phyloP scores from a whole-genome alignment of 352 stramenopile genomes.

The Phytophthora idaei region DNA sequence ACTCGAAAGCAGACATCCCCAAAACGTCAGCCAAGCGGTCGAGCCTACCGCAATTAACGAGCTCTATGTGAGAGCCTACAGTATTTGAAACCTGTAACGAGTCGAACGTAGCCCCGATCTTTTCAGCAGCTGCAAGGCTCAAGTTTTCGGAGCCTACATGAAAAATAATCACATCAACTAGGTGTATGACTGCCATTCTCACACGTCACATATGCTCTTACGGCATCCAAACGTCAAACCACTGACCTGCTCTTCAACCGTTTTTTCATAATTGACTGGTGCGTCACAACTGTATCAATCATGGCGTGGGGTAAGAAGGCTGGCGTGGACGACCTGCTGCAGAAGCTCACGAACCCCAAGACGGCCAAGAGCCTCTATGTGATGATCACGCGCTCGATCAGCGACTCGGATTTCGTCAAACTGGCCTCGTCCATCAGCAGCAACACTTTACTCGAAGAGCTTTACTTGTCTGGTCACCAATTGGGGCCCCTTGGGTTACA shows the following conservation, averaged over 20 bases:
- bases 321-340: slow-evolving; percentile 77
- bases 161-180: background rate
- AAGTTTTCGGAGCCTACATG: background rate
- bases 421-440: slow-evolving; percentile 58
- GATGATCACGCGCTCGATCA: slow-evolving; percentile 71
- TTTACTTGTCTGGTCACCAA: slow-evolving; percentile 81
- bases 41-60: background rate
- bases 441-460: slow-evolving; percentile 71
- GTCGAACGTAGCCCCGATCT: slow-evolving; percentile 5
- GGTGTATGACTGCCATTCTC: background rate
- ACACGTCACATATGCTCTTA: slow-evolving; percentile 29
- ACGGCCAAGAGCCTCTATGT: slow-evolving; percentile 76
- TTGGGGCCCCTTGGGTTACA: slow-evolving; percentile 45
- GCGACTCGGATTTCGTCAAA: slow-evolving; percentile 51
- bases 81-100: background rate
- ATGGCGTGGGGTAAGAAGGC: slow-evolving; percentile 81
- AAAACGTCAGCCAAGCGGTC: background rate
- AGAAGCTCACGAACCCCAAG: slow-evolving; percentile 63
- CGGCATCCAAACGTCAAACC: background rate
- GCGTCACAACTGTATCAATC: slow-evolving; percentile 23
- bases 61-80: slow-evolving; percentile 1
- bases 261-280: slow-evolving; percentile 27
- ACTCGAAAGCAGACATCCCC: slow-evolving; percentile 2
- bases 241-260: slow-evolving; percentile 10
- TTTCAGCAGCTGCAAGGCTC: slow-evolving; percentile 6